A percentile compares a stretch with the other conserved stretches of the same genome.
Evolutionary conservation across 2,329 filamentous ascomycete species (phyloP).

Genomic region (Penicillium sp.): DNA sequence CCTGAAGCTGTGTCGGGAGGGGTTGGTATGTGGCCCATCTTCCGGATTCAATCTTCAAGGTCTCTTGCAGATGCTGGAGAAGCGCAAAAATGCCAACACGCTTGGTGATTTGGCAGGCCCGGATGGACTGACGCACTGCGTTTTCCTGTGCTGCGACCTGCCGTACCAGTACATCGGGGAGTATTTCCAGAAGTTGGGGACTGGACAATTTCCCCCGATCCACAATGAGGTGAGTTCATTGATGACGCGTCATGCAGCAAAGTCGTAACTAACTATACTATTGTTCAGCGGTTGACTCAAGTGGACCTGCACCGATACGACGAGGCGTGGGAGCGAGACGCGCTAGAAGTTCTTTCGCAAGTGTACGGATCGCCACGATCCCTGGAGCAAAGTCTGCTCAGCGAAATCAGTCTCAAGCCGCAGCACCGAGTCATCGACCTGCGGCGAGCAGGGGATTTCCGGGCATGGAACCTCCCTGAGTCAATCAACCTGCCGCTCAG

Average conservation of each 20-base stretch:
- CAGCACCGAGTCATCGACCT: conserved; percentile 45
- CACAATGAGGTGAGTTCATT: conserved; percentile 40
- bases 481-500: conserved; percentile 46
- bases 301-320: conserved; percentile 55
- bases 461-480: conserved; percentile 42
- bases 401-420: conserved; percentile 24
- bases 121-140: conserved; percentile 49
- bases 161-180: conserved; percentile 60
- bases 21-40: conserved; percentile 57
- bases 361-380: conserved; percentile 32
- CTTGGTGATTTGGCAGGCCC: conserved; percentile 44
- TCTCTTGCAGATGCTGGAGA: conserved; percentile 49
- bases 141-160: conserved; percentile 60
- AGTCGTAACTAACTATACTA: background rate
- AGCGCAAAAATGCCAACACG: conserved; percentile 45
- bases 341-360: conserved; percentile 38
- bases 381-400: conserved; percentile 19
- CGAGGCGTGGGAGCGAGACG: conserved; percentile 51
- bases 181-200: conserved; percentile 55
- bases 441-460: conserved; percentile 43
- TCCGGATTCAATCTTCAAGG: conserved; percentile 57
- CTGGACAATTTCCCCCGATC: conserved; percentile 49
- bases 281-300: conserved; percentile 41
- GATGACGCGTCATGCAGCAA: background rate
- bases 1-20: conserved; percentile 53